Evolutionary conservation across 495 filamentous ascomycete species (phyloP).

Genomic region (Mytilinidion resinicola): DNA sequence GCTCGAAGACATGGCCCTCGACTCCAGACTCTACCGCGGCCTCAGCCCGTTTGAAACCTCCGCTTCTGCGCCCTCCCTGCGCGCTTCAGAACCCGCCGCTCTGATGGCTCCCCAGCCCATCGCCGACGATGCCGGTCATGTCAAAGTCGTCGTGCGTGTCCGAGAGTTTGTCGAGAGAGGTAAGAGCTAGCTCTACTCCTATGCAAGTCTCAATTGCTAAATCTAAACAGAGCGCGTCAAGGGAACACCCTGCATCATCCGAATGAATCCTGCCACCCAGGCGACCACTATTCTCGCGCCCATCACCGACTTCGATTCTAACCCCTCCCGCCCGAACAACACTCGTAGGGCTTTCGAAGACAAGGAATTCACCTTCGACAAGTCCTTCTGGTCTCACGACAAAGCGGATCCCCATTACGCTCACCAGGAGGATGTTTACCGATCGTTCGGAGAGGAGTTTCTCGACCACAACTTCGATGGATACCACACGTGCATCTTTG

Average conservation of each 20-base stretch:
- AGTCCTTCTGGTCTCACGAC: conserved; percentile 93
- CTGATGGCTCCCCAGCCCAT: conserved; percentile 26
- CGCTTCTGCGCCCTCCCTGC: conserved; percentile 40
- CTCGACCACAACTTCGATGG: conserved; percentile 99
- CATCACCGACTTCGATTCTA: conserved; percentile 55
- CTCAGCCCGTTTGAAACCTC: conserved; percentile 51
- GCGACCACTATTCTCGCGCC: conserved; percentile 72
- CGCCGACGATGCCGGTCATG: conserved; percentile 60
- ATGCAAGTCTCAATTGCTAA: neutral
- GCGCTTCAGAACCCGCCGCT: conserved; percentile 31
- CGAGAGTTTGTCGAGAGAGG: conserved; percentile 84
- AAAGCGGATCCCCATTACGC: conserved; percentile 68
- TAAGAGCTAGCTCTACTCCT: conserved; percentile 34
- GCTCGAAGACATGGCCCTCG: conserved; percentile 51
- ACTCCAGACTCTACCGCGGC: conserved; percentile 50
- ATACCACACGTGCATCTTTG: conserved; percentile 98
- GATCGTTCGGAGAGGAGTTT: conserved; percentile 90
- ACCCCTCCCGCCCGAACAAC: conserved; percentile 50
- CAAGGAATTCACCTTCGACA: conserved; percentile 92
- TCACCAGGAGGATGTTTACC: conserved; percentile 88
- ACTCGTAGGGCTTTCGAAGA: conserved; percentile 75
- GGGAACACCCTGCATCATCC: conserved; percentile 74
- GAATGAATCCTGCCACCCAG: conserved; percentile 82
- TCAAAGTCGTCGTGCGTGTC: conserved; percentile 89
- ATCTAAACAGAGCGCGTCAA: conserved; percentile 62